A percentile compares a stretch with the other conserved stretches of the same genome.
These are phyloP conservation scores for Stygiomarasmius scandens DNA, from an alignment of 1,284 basidiomycete species.

Conservation along the genomic window DNA sequence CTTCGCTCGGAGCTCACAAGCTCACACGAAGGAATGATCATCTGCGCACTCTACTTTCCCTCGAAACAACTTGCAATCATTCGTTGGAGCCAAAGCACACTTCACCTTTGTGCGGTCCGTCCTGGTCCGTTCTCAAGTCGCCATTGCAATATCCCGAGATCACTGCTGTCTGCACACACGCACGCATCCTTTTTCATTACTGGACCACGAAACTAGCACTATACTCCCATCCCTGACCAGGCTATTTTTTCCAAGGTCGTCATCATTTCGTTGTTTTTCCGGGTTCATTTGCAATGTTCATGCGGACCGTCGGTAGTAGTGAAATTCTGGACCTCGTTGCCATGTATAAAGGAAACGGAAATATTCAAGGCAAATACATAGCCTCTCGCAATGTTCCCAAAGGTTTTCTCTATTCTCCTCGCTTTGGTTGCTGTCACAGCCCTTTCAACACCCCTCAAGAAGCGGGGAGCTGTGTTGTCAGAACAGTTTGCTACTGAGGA, in stretches of 20 bases:
- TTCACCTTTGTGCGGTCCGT: neutral
- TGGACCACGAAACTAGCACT: too few species aligned
- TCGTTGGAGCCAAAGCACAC: neutral
- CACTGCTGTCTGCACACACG: too few species aligned
- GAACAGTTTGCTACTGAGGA: slow-evolving; percentile 31
- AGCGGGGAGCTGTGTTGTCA: slow-evolving; percentile 30
- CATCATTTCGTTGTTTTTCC: too few species aligned
- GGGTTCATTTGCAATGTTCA: too few species aligned
- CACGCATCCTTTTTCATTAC: too few species aligned
- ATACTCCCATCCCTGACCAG: too few species aligned
- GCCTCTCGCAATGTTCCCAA: neutral
- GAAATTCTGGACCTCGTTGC: neutral
- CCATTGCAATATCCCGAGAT: too few species aligned
- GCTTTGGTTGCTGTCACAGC: neutral
- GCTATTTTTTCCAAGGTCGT: too few species aligned
- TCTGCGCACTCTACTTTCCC: neutral
- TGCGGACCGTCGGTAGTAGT: too few species aligned
- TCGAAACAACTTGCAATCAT: neutral
- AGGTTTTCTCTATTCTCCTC: neutral
- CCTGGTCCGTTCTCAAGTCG: too few species aligned
- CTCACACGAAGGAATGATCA: neutral
- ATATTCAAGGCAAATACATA: neutral
- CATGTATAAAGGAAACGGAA: neutral
- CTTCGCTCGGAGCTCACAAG: neutral
- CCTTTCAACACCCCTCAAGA: slow-evolving; percentile 19